Evolutionary conservation across 208 protist species (phyloP).

Genomic region (Crithidia brevicula): DNA sequence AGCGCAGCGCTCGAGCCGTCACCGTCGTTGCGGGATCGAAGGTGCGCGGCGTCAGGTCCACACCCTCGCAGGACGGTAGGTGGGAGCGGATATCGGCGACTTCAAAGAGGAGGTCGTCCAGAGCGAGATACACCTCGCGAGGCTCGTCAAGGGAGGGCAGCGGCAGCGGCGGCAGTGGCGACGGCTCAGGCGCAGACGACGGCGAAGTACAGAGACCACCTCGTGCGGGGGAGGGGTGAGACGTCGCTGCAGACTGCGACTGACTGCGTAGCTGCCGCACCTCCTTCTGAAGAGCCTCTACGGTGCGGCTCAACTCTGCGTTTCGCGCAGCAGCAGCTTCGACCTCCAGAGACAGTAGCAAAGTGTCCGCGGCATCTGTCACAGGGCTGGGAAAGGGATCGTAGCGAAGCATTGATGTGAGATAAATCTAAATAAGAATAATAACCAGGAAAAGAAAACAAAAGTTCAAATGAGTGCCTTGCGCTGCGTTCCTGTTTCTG

Average conservation of each 20-base stretch:
- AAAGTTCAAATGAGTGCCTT: too few species aligned
- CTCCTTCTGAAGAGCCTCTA: constrained; percentile 46
- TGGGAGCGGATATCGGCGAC: constrained; percentile 34
- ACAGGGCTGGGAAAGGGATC: neutral
- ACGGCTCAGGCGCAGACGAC: neutral
- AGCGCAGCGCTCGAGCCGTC: constrained; percentile 21
- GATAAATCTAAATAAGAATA: too few species aligned
- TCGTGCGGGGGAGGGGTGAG: neutral
- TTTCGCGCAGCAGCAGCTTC: constrained; percentile 79
- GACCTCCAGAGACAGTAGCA: constrained; percentile 66
- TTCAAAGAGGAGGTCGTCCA: constrained; percentile 37
- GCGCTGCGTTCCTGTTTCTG: too few species aligned
- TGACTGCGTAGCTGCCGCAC: constrained; percentile 5
- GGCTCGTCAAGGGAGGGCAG: constrained; percentile 4
- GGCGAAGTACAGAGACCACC: neutral
- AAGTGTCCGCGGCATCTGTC: constrained; percentile 40
- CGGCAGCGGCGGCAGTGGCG: neutral
- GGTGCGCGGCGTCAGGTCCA: constrained; percentile 17
- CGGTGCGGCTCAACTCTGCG: constrained; percentile 51
- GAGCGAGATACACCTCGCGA: constrained; percentile 20
- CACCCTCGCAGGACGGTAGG: neutral
- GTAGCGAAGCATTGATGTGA: neutral
- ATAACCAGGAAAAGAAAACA: neutral
- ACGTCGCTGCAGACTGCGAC: neutral
- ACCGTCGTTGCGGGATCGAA: constrained; percentile 16